phyloP scores from a whole-genome alignment of 306 rosid genomes.

The Pterocarpus santalinus region DNA sequence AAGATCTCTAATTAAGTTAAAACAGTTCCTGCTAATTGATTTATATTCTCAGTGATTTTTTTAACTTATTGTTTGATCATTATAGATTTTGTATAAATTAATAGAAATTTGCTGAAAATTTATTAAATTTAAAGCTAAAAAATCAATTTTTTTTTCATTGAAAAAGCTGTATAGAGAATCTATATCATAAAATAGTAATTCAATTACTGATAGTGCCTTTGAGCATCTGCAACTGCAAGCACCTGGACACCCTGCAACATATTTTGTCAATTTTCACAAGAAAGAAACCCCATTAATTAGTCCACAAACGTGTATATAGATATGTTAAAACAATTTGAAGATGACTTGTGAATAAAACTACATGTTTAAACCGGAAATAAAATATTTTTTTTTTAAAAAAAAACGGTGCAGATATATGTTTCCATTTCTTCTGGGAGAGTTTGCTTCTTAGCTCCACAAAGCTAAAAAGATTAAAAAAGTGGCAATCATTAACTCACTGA shows the following conservation, averaged over 20 bases:
- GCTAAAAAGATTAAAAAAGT: constrained; percentile 22
- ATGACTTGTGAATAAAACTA: constrained; percentile 1
- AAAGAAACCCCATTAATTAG: neutral
- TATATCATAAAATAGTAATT: neutral
- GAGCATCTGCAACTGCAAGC: constrained; percentile 39
- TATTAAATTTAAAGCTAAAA: too few species aligned
- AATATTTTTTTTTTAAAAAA: neutral
- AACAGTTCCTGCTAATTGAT: too few species aligned
- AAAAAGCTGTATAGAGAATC: neutral
- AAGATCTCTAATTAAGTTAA: too few species aligned
- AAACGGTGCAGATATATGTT: neutral
- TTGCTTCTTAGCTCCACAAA: constrained; percentile 23
- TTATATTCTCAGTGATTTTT: too few species aligned
- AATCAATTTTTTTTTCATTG: neutral
- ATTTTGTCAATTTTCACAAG: constrained; percentile 25
- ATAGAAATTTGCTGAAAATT: neutral
- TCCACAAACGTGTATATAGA: neutral
- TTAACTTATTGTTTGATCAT: neutral
- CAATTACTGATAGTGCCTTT: neutral
- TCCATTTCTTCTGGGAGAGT: constrained; percentile 16
- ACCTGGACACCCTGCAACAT: constrained; percentile 46
- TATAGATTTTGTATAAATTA: neutral
- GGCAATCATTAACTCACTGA: constrained; percentile 24
- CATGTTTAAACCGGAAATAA: neutral
- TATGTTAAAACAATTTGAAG: constrained; percentile 28